A percentile compares a stretch with the other conserved stretches of the same genome.
phyloP scores from a whole-genome alignment of 2,329 filamentous ascomycete species.

The Mycosphaerelloides madeirae region DNA sequence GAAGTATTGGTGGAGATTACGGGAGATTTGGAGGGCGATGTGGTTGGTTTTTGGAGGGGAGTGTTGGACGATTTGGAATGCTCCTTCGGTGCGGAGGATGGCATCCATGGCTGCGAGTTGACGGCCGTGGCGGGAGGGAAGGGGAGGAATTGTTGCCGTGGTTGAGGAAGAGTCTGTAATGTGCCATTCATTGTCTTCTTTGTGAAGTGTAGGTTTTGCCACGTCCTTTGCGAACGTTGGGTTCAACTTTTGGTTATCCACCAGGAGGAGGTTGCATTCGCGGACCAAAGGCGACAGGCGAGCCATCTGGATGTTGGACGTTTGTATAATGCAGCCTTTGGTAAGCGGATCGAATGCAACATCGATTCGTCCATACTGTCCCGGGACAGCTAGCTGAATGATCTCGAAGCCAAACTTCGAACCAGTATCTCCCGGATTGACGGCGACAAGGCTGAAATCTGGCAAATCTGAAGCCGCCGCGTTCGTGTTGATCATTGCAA shows the following conservation, averaged over 20 bases:
- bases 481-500: slow-evolving; percentile 13
- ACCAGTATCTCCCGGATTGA: slow-evolving; percentile 50
- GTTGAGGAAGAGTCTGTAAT: background rate
- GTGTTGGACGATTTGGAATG: slow-evolving; percentile 40
- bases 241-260: slow-evolving; percentile 13
- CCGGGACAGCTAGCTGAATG: slow-evolving; percentile 47
- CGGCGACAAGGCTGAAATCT: slow-evolving; percentile 47
- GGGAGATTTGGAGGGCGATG: slow-evolving; percentile 51
- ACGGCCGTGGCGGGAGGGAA: slow-evolving; percentile 37
- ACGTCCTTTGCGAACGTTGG: background rate
- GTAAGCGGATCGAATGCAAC: slow-evolving; percentile 32
- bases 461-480: slow-evolving; percentile 23
- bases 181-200: slow-evolving; percentile 4
- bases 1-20: slow-evolving; percentile 57
- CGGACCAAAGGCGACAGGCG: slow-evolving; percentile 14
- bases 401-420: slow-evolving; percentile 50
- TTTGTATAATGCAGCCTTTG: slow-evolving; percentile 36
- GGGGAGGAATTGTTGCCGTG: background rate
- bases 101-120: slow-evolving; percentile 53
- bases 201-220: background rate
- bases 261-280: slow-evolving; percentile 15
- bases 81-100: slow-evolving; percentile 46
- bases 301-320: slow-evolving; percentile 40
- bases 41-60: slow-evolving; percentile 18
- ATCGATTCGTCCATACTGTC: slow-evolving; percentile 47